A percentile compares a stretch with the other conserved stretches of the same genome.
Conservation (phyloP, 2,329 filamentous ascomycete species). For the Alternaria triticimaculans region DNA sequence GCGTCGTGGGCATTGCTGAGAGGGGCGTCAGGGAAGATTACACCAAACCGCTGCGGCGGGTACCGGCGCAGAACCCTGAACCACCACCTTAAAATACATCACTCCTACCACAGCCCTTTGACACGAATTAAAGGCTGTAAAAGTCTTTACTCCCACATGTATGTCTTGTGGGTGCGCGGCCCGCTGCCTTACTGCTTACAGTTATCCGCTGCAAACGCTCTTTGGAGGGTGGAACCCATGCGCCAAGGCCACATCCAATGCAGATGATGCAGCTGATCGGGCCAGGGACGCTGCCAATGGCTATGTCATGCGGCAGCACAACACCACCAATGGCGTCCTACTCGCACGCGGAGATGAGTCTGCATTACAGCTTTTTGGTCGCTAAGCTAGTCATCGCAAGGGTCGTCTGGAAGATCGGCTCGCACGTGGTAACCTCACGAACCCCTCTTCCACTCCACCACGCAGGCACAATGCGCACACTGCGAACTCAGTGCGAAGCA, state of each 20-base stretch:
- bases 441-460: constrained; percentile 7
- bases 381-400: constrained; percentile 10
- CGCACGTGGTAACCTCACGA: constrained; percentile 9
- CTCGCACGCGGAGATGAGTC: constrained; percentile 17
- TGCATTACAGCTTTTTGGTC: constrained; percentile 6
- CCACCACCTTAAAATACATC: background rate
- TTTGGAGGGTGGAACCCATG: constrained; percentile 16
- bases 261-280: constrained; percentile 18
- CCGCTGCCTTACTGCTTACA: constrained; percentile 13
- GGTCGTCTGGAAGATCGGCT: constrained; percentile 3
- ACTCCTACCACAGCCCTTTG: background rate
- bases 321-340: constrained; percentile 10
- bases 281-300: constrained; percentile 32
- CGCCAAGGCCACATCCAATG: constrained; percentile 25
- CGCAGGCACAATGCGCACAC: constrained; percentile 1
- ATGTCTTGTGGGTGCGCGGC: constrained; percentile 3
- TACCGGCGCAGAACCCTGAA: constrained; percentile 1
- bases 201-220: constrained; percentile 28
- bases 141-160: background rate
- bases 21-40: background rate
- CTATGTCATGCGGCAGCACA: constrained; percentile 28
- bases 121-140: background rate
- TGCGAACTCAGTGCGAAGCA: background rate
- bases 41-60: background rate
- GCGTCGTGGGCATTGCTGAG: constrained; percentile 21